Base-by-base conservation (phyloP, 2,329 filamentous ascomycete species). In the Aspergillus novofumigatus region DNA sequence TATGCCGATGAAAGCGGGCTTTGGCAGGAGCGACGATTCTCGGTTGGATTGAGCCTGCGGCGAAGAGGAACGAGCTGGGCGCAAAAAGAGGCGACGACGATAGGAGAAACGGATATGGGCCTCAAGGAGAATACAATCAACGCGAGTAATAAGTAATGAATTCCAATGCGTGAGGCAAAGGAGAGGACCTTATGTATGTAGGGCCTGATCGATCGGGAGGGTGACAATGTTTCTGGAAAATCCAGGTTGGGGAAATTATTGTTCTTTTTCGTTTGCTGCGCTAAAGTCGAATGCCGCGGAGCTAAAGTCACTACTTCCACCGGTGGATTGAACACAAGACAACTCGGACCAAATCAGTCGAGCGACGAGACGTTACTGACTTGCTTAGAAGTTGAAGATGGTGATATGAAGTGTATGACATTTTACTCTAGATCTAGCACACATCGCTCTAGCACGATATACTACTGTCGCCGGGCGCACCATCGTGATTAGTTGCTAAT, bases 101-200 rank as follows among this genome's bases (percentile, higher is more conserved):
- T 11, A 20, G 20, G 41, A 14, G 20, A 17, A 35, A 35, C 11
- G 14, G 32, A 17, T 38, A 17, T 17, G 32, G 14, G 1, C 0
- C 32, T 7, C 32, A 38, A 17, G 32, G 17, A 38, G 32, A 38
- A 17, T 7, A 17, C 23, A 47, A 47, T 47, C 44, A 45, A 14
- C 21, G 3, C 0, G 44, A 26, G 23, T 11, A 23, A 23, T 20
- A 45, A 10, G 8, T 8, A 3, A 26, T 17, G 6, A n/a, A 47
- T 21, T 10, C 14, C 44, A 47, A 47, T 47, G 28, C 51, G 35
- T 47, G 53, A 52, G 42, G 45, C 52, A 32, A 54, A 57, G 57
- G 52, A 49, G 38, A 58, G 55, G 38, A 59, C 44, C 50, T 28
- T 38, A 42, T 57, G 54, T 48, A 58, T 48, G 41, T 32, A 52